Conservation (phyloP, 345 rosid genomes). For the Physaria fendleri region DNA sequence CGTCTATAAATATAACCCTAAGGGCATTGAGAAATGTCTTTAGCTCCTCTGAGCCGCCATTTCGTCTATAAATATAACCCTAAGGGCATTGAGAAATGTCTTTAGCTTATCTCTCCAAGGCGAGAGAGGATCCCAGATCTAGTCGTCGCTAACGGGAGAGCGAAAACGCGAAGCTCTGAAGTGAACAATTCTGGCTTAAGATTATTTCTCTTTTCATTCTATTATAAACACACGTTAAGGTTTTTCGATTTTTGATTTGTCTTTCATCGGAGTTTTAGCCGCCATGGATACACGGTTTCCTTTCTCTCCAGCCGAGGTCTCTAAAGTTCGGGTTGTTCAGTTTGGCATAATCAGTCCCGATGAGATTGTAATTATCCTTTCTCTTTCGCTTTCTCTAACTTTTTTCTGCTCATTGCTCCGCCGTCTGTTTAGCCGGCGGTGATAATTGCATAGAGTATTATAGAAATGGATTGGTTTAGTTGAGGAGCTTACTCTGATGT, state of each 20-base stretch:
- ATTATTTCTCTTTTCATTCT: not conserved
- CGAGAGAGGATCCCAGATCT: conserved; percentile 28
- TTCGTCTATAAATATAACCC: conserved; percentile 27
- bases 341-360: conserved; percentile 96
- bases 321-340: conserved; percentile 85
- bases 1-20: conserved; percentile 28
- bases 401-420: conserved; percentile 17
- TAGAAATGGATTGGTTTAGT: not conserved
- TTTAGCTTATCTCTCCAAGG: conserved; percentile 13
- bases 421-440: conserved; percentile 16
- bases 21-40: not conserved
- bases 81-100: not conserved
- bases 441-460: not conserved
- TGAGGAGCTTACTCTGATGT: not conserved
- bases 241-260: conserved; percentile 15
- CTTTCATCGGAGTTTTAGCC: conserved; percentile 27
- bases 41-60: not conserved
- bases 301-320: conserved; percentile 89
- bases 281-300: conserved; percentile 67
- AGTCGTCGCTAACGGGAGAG: not conserved
- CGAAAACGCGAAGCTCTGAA: not conserved
- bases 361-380: conserved; percentile 64
- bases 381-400: not conserved
- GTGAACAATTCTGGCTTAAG: not conserved
- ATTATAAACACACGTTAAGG: no score